Evolutionary conservation across 2,329 filamentous ascomycete genomes (phyloP).

Genomic region (Tothia fuscella): DNA sequence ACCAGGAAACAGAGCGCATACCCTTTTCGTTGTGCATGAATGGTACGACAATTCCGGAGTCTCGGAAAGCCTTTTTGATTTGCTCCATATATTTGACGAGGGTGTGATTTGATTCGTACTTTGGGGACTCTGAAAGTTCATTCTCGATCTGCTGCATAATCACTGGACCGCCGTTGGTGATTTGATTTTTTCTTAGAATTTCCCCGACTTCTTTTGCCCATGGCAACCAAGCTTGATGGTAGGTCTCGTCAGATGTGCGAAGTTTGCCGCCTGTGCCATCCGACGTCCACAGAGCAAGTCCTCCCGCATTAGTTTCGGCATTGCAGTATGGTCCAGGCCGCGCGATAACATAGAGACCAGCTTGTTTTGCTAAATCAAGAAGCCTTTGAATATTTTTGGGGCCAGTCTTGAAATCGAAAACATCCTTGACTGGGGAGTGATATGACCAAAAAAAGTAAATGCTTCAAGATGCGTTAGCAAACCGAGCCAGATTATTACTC

Average conservation of each 20-base stretch:
- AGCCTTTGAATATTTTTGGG: slow-evolving; percentile 42
- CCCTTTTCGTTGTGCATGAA: slow-evolving; percentile 49
- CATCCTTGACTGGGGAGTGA: slow-evolving; percentile 33
- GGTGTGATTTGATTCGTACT: slow-evolving; percentile 35
- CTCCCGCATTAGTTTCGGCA: slow-evolving; percentile 50
- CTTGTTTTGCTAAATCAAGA: slow-evolving; percentile 40
- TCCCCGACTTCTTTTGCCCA: slow-evolving; percentile 40
- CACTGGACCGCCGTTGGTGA: slow-evolving; percentile 44
- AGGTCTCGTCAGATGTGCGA: slow-evolving; percentile 41
- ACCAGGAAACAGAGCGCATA: slow-evolving; percentile 47
- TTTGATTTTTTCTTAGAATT: slow-evolving; percentile 40
- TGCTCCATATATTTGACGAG: slow-evolving; percentile 46
- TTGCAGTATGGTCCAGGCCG: slow-evolving; percentile 53
- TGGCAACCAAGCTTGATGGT: slow-evolving; percentile 41
- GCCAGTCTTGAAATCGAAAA: slow-evolving; percentile 40
- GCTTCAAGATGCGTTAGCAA: slow-evolving; percentile 28
- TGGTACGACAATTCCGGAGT: slow-evolving; percentile 46
- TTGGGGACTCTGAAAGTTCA: slow-evolving; percentile 40
- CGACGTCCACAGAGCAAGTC: slow-evolving; percentile 50
- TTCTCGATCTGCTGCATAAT: slow-evolving; percentile 48
- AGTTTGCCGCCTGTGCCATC: slow-evolving; percentile 46
- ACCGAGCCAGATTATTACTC: background rate
- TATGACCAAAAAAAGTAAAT: slow-evolving; percentile 39
- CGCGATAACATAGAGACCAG: slow-evolving; percentile 44
- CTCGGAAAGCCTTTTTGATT: slow-evolving; percentile 40